Conservation (phyloP, 2,329 filamentous ascomycete genomes). For the Clonostachys sp. region DNA sequence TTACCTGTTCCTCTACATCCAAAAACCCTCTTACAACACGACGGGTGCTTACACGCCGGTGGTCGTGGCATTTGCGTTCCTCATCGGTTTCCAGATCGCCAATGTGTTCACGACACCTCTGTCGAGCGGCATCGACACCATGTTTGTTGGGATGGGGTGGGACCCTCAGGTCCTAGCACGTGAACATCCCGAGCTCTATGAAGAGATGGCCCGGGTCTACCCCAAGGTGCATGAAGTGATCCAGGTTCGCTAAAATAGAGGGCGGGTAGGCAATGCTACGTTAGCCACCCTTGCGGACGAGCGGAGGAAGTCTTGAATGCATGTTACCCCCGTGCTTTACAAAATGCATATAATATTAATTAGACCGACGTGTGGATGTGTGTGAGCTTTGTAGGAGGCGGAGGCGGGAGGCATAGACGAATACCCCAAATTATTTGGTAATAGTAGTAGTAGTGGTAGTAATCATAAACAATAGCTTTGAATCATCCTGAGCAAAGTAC, state of each 20-base stretch:
- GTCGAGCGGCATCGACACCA: constrained; percentile 83
- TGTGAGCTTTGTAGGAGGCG: no score
- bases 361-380: no score
- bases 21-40: constrained; percentile 71
- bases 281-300: no score
- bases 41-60: constrained; percentile 67
- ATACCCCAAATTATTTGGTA: no score
- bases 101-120: constrained; percentile 88
- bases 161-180: constrained; percentile 70
- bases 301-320: no score
- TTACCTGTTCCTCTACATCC: constrained; percentile 84
- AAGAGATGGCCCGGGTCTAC: constrained; percentile 75
- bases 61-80: constrained; percentile 78
- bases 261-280: no score
- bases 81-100: constrained; percentile 86
- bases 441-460: no score
- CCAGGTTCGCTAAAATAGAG: not conserved
- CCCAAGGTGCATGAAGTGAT: constrained; percentile 79
- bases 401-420: no score
- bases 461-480: no score
- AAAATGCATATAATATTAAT: no score
- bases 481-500: no score
- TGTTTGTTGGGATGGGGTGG: constrained; percentile 76
- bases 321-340: no score
- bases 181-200: constrained; percentile 79